Conservation (phyloP, 2,329 filamentous ascomycete species). For the Paecilomyces sp. region DNA sequence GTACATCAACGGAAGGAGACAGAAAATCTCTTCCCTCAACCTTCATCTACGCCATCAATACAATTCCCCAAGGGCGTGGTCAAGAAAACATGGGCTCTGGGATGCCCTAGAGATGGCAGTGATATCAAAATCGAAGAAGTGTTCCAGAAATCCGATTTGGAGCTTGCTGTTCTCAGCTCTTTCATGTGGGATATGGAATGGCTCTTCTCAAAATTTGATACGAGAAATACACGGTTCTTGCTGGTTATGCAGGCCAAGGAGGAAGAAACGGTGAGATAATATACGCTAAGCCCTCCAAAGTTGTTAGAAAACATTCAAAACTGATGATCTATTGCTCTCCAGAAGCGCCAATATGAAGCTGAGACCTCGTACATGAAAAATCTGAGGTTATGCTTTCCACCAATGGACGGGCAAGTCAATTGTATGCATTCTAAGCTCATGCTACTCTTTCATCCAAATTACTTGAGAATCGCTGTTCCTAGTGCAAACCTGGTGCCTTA, state of each 20-base stretch:
- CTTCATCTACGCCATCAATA: constrained; percentile 12
- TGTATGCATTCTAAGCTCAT: constrained; percentile 95
- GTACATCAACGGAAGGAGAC: neutral
- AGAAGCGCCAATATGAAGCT: constrained; percentile 30
- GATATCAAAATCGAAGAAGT: constrained; percentile 88
- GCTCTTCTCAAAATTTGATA: constrained; percentile 65
- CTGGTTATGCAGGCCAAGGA: constrained; percentile 56
- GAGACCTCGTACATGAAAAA: constrained; percentile 40
- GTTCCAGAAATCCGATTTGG: constrained; percentile 62
- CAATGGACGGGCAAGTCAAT: constrained; percentile 62
- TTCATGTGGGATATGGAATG: constrained; percentile 82
- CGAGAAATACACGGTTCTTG: constrained; percentile 54
- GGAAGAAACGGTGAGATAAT: constrained; percentile 31
- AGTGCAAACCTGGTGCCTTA: constrained; percentile 78
- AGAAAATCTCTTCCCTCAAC: neutral
- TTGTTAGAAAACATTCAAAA: neutral
- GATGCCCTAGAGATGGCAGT: constrained; percentile 53
- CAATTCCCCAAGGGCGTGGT: constrained; percentile 58
- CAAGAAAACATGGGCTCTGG: constrained; percentile 72
- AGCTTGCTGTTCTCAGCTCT: constrained; percentile 75
- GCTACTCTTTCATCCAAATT: constrained; percentile 67
- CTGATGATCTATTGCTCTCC: constrained; percentile 5
- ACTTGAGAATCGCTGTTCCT: constrained; percentile 75
- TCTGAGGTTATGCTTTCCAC: constrained; percentile 70
- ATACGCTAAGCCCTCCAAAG: neutral